Base-by-base conservation (phyloP, 768 basidiomycete species). In the Naganishia antarctica region DNA sequence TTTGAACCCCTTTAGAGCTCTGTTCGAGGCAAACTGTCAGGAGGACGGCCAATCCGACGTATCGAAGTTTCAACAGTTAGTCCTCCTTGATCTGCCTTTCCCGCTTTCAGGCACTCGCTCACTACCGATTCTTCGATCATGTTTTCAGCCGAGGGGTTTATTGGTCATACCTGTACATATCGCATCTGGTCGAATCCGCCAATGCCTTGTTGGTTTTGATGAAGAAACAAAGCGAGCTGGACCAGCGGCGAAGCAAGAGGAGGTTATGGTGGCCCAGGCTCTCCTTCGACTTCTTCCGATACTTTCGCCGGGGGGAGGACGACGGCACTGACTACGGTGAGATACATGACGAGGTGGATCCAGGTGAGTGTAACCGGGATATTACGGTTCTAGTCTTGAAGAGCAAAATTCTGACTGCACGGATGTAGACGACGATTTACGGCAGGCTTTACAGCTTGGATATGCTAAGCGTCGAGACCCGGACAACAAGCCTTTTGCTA, bases 161-260 rank as follows among this genome's bases (percentile, higher is more conserved):
- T 61, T 74, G 74, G 61, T 69, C 62, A 29, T 74, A 74, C 28
- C 70, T 75, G 2, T 72, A 70, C 45, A 70, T 71, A 49, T 75
- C 73, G 31, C 74, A 77, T 59, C 26, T 77, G n/a, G 73, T 71
- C n/a, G 73, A 77, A 63, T 77, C 73, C 51, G 59, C 69, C 18
- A 49, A 65, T n/a, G 68, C 73, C 4, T 26, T 74, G 0, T 61
- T 74, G 29, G 44, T 16, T 11, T 45, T 73, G 11, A n/a, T 74
- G 32, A 62, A 68, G 21, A 64, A 61, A 34, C 70, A 75, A 66
- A 63, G 69, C 26, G 60, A 64, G n/a, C 46, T 77, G 4, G 70
- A 73, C n/a, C 32, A 62, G 41, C 18, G 50, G 3, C 65, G 70
- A 9, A 26, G 44, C 11, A 57, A 32, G 2, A 49, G 61, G 26